Evolutionary conservation across 805 yeast species (phyloP), one percentile per base, ranked within the genome.

Genomic region (Danielia reshetovae): DNA sequence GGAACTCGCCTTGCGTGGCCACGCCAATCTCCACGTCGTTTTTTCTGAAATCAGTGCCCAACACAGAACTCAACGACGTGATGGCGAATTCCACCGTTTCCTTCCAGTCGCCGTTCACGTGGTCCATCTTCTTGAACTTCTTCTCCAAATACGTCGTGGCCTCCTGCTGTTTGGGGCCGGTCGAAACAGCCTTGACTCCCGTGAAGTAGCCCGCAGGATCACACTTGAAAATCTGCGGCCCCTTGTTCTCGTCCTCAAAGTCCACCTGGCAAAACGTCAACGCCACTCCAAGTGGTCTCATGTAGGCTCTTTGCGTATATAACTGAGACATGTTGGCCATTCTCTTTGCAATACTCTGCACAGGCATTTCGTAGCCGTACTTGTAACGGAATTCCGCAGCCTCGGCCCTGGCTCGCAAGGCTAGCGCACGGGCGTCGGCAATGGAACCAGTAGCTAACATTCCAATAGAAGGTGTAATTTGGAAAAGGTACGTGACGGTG

Each of bases 101-200:
- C 53, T 80, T 79, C 96, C 96, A 85, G 52, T 81, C 86, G 15
- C 95, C 97, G 27, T 76, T 74, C 10, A 80, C 81, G 42, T 66
- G 55, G 33, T 76, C 81, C 48, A 74, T 77, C 49, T 65, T 69
- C 71, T 93, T 93, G 62, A 80, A 84, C 55, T 82, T 84, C 70
- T 90, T 90, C 59, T 93, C 97, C 53, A 93, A 72, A 47, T 82
- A 79, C 29, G 95, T 87, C 41, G 81, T 79, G 28, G 95, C 86
- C 64, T 93, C 97, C 60, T 89, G 97, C 67, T 89, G 97, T 63
- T 90, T 93, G 35, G 97, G 97, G 3, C 98, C 98, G 3, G 96
- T 85, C 7, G 97, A 80, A 19, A 88, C 81, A 2, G 97, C 97
- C 63, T 83, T 83, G 45, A 85, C 85, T 18, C 95, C 93, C 36